Base-by-base conservation (phyloP, 1,139 yeast species). In the Petasospora fabianii region DNA sequence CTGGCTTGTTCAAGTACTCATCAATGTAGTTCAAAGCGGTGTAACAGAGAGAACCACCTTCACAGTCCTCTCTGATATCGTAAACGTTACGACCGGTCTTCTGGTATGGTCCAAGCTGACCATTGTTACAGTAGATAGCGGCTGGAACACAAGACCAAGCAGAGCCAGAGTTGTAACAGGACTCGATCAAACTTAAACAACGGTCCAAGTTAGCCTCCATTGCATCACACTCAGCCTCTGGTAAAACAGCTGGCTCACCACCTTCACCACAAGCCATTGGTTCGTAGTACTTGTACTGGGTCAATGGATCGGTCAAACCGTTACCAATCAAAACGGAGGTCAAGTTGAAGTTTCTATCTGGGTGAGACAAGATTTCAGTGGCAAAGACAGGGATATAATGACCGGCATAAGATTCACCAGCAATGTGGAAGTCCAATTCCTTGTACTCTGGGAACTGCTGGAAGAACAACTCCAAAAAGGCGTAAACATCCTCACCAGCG, bases 361-460 rank as follows among this genome's bases (percentile, higher is more conserved):
- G 73, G 60, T 87, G 95, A 18, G 79, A 72, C 56, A 88, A 66
- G 52, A 92, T 90, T 65, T 90, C 96, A 36, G 82, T 66, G 17
- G 97, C 96, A 61, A 92, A 85, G 9, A 80, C 90, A 24, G 97
- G 98, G 52, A 92, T 88, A 65, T 92, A 92, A 64, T 92, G 97
- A 48, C 98, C 98, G 41, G 96, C 98, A 60, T 92, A 92, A n/a
- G 96, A 86, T 67, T 92, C 97, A 54, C 97, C 98, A 34, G 97
- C 95, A 65, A 92, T 88, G 65, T 90, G 97, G 82, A 92, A 88
- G 39, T 76, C 79, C 45, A 75, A 71, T 27, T 75, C 64, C 35
- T 73, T 64, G 66, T 84, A 87, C 65, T 90, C 78, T 32, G 97
- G 95, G 76, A 88, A 92, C 61, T 85, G 86, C 63, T 84, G 75